Percentiles rank a stretch among this genome's conserved stretches.
phyloP scores from a whole-genome alignment of 2,329 filamentous ascomycete genomes.

The Rhynchosporium secalis region DNA sequence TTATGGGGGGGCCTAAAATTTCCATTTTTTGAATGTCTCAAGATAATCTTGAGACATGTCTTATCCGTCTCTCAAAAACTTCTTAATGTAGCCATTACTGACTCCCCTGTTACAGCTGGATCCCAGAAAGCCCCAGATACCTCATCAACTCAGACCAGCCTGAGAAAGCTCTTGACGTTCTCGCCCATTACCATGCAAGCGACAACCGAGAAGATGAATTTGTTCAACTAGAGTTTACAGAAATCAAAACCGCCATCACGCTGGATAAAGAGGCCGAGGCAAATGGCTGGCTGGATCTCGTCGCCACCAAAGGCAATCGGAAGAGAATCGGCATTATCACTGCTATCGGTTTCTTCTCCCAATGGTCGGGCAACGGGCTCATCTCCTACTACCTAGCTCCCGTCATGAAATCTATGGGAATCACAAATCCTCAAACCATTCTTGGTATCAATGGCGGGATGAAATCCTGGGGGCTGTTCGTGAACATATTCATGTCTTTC shows the following conservation, averaged over 20 bases:
- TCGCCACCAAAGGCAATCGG: constrained; percentile 9
- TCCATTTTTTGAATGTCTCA: too few relatives aligned
- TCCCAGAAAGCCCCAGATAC: constrained; percentile 33
- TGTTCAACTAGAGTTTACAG: constrained; percentile 12
- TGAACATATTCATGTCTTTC: constrained; percentile 27
- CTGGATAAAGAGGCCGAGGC: constrained; percentile 10
- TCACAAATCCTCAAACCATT: constrained; percentile 39
- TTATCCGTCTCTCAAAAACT: too few relatives aligned
- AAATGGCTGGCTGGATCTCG: constrained; percentile 10
- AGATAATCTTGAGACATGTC: too few relatives aligned
- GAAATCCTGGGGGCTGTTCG: constrained; percentile 23
- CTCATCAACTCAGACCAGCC: constrained; percentile 39
- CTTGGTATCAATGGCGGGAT: constrained; percentile 26
- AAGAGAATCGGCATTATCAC: constrained; percentile 13
- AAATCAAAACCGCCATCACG: constrained; percentile 11
- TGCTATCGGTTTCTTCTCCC: constrained; percentile 10
- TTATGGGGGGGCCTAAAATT: too few relatives aligned
- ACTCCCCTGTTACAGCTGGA: not conserved
- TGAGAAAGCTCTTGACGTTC: constrained; percentile 39
- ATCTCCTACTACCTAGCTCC: constrained; percentile 39
- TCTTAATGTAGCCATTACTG: too few relatives aligned
- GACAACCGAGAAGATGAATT: constrained; percentile 9
- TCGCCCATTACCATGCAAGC: constrained; percentile 45
- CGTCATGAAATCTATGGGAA: constrained; percentile 39
- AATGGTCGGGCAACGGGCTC: constrained; percentile 13